Conservation (phyloP, 2,329 filamentous ascomycete genomes). For the Pochonia chlamydosporia region DNA sequence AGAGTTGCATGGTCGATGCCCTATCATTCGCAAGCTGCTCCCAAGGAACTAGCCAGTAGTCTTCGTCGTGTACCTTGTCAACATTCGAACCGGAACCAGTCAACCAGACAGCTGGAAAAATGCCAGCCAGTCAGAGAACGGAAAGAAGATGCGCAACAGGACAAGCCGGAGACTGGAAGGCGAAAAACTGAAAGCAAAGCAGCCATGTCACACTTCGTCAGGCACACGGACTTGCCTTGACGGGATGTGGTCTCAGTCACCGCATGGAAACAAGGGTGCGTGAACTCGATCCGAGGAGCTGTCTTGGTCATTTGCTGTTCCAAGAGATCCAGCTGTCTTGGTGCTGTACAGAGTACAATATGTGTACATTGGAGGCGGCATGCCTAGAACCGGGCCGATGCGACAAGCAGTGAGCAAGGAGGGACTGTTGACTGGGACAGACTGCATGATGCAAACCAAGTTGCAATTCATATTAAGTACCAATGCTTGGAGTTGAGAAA, state of each 20-base stretch:
- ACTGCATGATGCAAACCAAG: too few species aligned
- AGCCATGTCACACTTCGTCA: neutral
- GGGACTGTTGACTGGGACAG: too few species aligned
- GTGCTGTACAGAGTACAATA: too few species aligned
- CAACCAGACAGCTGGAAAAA: neutral
- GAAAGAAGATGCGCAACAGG: neutral
- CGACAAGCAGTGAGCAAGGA: too few species aligned
- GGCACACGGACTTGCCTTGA: neutral
- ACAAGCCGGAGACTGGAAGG: neutral
- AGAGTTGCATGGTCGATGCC: neutral
- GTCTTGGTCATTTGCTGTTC: neutral
- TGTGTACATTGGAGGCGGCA: too few species aligned
- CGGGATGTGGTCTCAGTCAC: neutral
- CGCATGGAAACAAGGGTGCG: neutral
- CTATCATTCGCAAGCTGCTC: neutral
- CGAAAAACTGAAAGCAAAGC: neutral
- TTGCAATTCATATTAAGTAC: too few species aligned
- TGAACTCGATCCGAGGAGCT: too few species aligned
- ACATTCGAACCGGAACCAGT: neutral
- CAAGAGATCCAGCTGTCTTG: too few species aligned
- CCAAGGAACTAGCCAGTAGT: too few species aligned
- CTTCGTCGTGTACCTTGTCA: neutral
- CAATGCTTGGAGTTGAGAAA: too few species aligned
- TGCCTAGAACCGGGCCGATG: too few species aligned
- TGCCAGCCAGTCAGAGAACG: neutral